Evolutionary conservation across 345 rosid genomes (phyloP), one percentile per base, ranked within the genome.

Genomic region (Noccaea bulbosa): DNA sequence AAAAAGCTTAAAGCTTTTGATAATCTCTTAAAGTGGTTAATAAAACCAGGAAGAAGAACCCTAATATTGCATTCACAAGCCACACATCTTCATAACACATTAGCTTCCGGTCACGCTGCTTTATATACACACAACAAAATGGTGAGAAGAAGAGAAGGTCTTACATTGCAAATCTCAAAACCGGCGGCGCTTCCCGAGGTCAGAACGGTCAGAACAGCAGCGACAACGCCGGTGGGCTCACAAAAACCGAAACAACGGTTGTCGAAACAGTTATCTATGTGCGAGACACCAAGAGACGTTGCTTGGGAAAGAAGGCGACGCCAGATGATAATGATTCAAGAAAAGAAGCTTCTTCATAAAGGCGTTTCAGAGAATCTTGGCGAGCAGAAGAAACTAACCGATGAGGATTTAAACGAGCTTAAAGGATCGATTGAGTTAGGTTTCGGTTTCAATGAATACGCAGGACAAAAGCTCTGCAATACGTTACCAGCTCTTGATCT

Each of bases 341-440:
- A 81, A 45, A 62, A 80, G 48, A 72, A 78, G 52, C 73, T 55
- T 65, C n/a, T 62, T 9, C 59, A 58, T 7, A 67, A 62, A 11
- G 69, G 56, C 4, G 84, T 76, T 12, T 52, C 74, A 0, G 88
- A 77, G 0, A 74, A 75, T 34, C 75, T 89, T 78, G 80, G 91
- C 0, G 91, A 89, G 35, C 91, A 85, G 33, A 37, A 12, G 4
- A 82, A 75, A 16, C 80, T 94, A 76, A 91, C 97, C 0, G 97
- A 91, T 57, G 97, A 87, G 52, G 97, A 94, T 60, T 58, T 91
- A 72, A 66, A 81, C 46, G 97, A 94, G 78, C 84, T 94, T 0
- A 94, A 89, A 77, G 99, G 96, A 11, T 89, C 92, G 50, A 94
- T 94, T 34, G 99, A 94, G 82, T 87, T 93, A 9, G 98, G 98